A percentile compares a stretch with the other conserved stretches of the same genome.
Evolutionary conservation across 31 red algal genomes (phyloP).

Genomic region (Odonthalia washingtoniensis): DNA sequence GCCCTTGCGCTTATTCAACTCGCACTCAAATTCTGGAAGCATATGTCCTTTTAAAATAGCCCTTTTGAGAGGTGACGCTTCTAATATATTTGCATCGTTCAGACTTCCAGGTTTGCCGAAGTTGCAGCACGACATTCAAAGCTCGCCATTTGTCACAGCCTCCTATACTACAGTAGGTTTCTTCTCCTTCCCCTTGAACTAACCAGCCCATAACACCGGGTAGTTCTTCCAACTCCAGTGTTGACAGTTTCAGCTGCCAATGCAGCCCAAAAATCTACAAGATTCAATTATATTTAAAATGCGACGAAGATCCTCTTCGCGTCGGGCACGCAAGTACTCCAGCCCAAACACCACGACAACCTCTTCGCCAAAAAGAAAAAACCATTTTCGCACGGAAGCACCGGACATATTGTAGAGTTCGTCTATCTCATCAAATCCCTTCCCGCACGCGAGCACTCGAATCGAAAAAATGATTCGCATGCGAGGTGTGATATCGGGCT

Average conservation of each 20-base stretch:
- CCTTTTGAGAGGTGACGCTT: not conserved
- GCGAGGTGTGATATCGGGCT: not conserved
- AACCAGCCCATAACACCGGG: no score
- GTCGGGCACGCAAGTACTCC: not conserved
- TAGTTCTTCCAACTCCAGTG: no score
- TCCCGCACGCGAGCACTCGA: not conserved
- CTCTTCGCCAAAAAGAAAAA: not conserved
- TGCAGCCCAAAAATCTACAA: slow-evolving; percentile 3
- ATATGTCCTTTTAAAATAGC: not conserved
- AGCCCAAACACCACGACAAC: not conserved
- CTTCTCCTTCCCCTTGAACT: no score
- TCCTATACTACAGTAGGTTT: not conserved
- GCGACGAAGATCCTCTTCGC: not conserved
- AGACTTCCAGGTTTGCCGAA: not conserved
- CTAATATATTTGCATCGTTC: not conserved
- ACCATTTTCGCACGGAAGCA: not conserved
- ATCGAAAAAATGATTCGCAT: not conserved
- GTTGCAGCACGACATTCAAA: not conserved
- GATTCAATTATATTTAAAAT: not conserved
- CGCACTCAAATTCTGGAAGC: slow-evolving; percentile 5
- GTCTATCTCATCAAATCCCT: not conserved
- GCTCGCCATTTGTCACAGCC: not conserved
- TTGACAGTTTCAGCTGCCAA: slow-evolving; percentile 1
- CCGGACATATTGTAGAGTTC: not conserved
- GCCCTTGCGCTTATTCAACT: not conserved